Evolutionary conservation across 176 grass and related monocot species (phyloP).

Genomic region (Carex scoparia): DNA sequence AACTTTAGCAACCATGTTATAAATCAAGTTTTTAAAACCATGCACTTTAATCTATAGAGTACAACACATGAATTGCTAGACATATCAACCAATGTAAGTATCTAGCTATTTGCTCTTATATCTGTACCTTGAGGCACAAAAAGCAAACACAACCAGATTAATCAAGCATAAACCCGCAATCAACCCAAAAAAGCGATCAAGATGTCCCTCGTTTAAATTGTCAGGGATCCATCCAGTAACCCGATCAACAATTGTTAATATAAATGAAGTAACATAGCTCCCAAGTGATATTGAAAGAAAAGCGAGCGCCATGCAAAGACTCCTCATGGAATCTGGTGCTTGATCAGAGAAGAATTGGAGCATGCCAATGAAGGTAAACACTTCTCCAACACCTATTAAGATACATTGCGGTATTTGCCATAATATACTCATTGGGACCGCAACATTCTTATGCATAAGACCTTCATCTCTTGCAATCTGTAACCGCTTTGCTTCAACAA

Average conservation of each 20-base stretch:
- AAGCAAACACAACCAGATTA: slow-evolving; percentile 57
- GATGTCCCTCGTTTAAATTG: slow-evolving; percentile 84
- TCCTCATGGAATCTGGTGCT: slow-evolving; percentile 80
- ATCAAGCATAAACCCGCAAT: slow-evolving; percentile 51
- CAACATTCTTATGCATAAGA: slow-evolving; percentile 43
- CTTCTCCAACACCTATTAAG: slow-evolving; percentile 62
- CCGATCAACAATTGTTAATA: slow-evolving; percentile 48
- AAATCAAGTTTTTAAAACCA: too few species aligned
- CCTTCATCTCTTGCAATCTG: slow-evolving; percentile 46
- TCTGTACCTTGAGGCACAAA: slow-evolving; percentile 33
- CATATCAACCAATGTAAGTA: not conserved
- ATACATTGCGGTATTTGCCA: slow-evolving; percentile 83
- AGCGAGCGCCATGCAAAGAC: slow-evolving; percentile 58
- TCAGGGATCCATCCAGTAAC: slow-evolving; percentile 88
- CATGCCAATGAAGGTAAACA: slow-evolving; percentile 60
- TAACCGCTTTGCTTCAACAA: slow-evolving; percentile 71
- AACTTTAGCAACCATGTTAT: too few species aligned
- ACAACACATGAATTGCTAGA: not conserved
- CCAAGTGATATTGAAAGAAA: slow-evolving; percentile 66
- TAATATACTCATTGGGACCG: slow-evolving; percentile 71
- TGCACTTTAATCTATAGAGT: not conserved
- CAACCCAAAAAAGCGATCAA: slow-evolving; percentile 82
- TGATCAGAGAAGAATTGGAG: slow-evolving; percentile 82
- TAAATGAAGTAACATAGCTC: slow-evolving; percentile 72
- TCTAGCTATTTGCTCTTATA: not conserved